Base-by-base conservation (phyloP, 2,329 filamentous ascomycete species). In the Neophaeococcomyces aloes region DNA sequence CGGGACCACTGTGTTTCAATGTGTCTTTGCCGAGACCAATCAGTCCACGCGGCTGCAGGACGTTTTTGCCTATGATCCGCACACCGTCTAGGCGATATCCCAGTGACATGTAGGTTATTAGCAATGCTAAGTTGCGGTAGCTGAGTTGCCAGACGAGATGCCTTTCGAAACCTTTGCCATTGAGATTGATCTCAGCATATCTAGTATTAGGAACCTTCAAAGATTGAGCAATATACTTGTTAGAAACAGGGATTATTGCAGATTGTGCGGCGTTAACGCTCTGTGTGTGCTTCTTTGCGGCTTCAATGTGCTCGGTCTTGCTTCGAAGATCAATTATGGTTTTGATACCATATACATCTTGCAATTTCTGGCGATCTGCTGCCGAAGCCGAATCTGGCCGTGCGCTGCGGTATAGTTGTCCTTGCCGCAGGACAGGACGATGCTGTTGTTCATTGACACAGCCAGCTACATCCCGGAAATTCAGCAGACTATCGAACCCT, bases 241-340 rank as follows among this genome's bases (percentile, higher is more conserved):
- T 75, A 45, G 65, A 67, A 53, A 67, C 65, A 23, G 53, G 56
- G n/a, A 67, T 52, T 32, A 66, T 61, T 11, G 67, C 64, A 2
- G 70, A 68, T 6, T 62, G 55, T n/a, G 33, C 27, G 10, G 21
- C 34, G 18, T 29, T 38, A 63, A 60, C 38, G 19, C 69, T 58
- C 48, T 70, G 67, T 4, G 68, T 64, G 23, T 74, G 73, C 59
- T 81, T 85, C 46, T 76, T 69, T 10, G 75, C 72, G 56, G 82
- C 79, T 57, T 79, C 76, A 49, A 77, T 68, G 56, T 86, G 81
- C 61, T 89, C 85, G 17, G 83, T 86, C 78, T 81, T 78, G 49
- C 86, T 85, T 44, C 87, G 76, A 8, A 94, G 67, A 65, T 94
- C 87, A 47, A 94, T 74, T 31, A 94, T 75, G 2, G 79, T 85